Evolutionary conservation across 805 yeast species (phyloP).

Genomic region (Zygoascus tannicola): DNA sequence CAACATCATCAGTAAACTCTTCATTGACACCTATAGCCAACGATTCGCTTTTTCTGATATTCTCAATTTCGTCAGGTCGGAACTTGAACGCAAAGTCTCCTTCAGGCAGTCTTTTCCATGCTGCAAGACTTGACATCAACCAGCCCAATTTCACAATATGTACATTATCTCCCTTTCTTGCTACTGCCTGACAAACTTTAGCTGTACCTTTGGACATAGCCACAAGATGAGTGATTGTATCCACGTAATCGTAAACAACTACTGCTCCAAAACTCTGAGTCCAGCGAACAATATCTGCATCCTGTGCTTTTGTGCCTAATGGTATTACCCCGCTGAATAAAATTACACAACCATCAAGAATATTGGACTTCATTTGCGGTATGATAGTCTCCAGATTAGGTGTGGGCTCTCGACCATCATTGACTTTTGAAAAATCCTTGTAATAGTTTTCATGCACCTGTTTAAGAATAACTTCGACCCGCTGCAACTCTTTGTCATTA

Average conservation of each 20-base stretch:
- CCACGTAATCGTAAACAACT: constrained; percentile 61
- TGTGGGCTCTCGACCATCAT: constrained; percentile 1
- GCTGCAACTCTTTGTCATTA: constrained; percentile 68
- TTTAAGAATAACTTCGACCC: constrained; percentile 51
- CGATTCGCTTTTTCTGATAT: constrained; percentile 19
- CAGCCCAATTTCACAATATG: constrained; percentile 87
- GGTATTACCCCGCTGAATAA: constrained; percentile 89
- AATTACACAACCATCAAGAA: constrained; percentile 59
- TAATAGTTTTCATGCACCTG: constrained; percentile 64
- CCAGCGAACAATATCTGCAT: constrained; percentile 88
- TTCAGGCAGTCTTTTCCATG: constrained; percentile 67
- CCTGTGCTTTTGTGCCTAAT: constrained; percentile 57
- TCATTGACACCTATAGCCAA: constrained; percentile 34
- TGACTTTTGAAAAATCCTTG: constrained; percentile 31
- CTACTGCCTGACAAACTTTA: constrained; percentile 68
- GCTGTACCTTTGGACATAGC: constrained; percentile 73
- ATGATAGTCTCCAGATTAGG: constrained; percentile 32
- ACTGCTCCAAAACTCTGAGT: constrained; percentile 84
- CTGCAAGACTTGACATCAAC: constrained; percentile 76
- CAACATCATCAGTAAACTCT: constrained; percentile 30
- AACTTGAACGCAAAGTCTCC: constrained; percentile 40
- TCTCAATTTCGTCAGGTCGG: constrained; percentile 19
- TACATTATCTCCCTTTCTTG: constrained; percentile 43
- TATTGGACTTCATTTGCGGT: constrained; percentile 61
- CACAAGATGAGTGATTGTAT: constrained; percentile 78